Evolutionary conservation across 768 basidiomycete species (phyloP).

Genomic region (Kwoniella newhampshirensis): DNA sequence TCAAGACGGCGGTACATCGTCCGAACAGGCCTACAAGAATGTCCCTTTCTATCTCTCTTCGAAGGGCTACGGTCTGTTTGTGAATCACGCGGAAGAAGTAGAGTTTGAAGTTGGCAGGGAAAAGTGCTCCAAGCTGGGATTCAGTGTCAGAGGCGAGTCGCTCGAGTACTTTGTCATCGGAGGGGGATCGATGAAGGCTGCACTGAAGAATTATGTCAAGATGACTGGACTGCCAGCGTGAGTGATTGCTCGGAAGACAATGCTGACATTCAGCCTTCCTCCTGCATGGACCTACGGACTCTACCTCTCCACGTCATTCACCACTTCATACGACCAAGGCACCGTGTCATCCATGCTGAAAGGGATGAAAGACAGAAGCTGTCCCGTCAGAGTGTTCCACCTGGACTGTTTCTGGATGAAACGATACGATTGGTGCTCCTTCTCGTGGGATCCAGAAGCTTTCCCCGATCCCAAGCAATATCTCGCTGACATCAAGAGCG

Average conservation of each 20-base stretch:
- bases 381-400: slow-evolving; percentile 66
- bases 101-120: slow-evolving; percentile 61
- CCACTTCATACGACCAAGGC: slow-evolving; percentile 64
- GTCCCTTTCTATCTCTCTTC: slow-evolving; percentile 48
- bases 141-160: slow-evolving; percentile 64
- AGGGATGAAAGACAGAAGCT: slow-evolving; percentile 60
- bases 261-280: slow-evolving; percentile 53
- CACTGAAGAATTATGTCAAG: slow-evolving; percentile 44
- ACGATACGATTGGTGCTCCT: slow-evolving; percentile 53
- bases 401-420: slow-evolving; percentile 62
- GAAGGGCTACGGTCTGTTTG: slow-evolving; percentile 70
- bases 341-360: slow-evolving; percentile 70
- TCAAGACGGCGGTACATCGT: slow-evolving; percentile 68
- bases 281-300: slow-evolving; percentile 75
- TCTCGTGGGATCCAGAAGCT: slow-evolving; percentile 72
- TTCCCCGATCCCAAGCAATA: slow-evolving; percentile 68
- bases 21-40: slow-evolving; percentile 52
- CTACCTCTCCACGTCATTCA: slow-evolving; percentile 75
- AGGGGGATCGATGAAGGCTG: slow-evolving; percentile 66
- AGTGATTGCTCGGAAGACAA: background rate
- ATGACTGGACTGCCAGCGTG: slow-evolving; percentile 33
- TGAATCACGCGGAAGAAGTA: slow-evolving; percentile 70
- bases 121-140: slow-evolving; percentile 57
- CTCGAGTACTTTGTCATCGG: slow-evolving; percentile 73
- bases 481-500: slow-evolving; percentile 58